Conservation (phyloP, 1,284 basidiomycete species). For the Macrocybe sp. region DNA sequence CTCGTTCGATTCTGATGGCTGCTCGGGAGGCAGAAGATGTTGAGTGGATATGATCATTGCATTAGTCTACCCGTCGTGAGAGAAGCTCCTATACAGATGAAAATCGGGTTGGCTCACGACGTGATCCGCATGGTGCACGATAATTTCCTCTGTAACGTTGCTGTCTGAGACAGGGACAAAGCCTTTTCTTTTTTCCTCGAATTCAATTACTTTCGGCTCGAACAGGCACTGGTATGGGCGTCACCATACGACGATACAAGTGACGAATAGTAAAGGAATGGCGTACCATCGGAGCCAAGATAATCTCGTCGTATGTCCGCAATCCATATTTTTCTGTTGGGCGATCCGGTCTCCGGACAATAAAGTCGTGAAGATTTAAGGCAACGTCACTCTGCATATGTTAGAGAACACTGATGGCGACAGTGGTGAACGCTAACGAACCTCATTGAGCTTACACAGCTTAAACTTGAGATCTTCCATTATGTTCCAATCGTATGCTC, state of each 20-base stretch:
- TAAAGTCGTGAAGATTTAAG: conserved; percentile 86
- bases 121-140: conserved; percentile 59
- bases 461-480: conserved; percentile 86
- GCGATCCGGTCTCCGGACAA: conserved; percentile 72
- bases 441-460: conserved; percentile 83
- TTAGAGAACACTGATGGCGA: background rate
- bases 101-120: conserved; percentile 39
- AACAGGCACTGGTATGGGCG: conserved; percentile 69
- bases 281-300: conserved; percentile 87
- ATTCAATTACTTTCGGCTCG: conserved; percentile 88
- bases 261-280: background rate
- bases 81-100: background rate
- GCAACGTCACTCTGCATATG: conserved; percentile 74
- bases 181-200: conserved; percentile 68
- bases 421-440: conserved; percentile 24
- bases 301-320: conserved; percentile 93
- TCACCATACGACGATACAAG: background rate
- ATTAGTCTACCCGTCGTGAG: conserved; percentile 49
- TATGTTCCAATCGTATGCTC: conserved; percentile 81
- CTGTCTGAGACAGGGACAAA: conserved; percentile 41
- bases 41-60: conserved; percentile 86
- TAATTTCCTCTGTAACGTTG: conserved; percentile 70
- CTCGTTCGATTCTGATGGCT: conserved; percentile 5
- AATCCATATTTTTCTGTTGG: conserved; percentile 86
- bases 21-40: conserved; percentile 57